Evolutionary conservation across 2,329 filamentous ascomycete species (phyloP), one percentile per base, ranked within the genome.

Genomic region (Neofusicoccum sp.): DNA sequence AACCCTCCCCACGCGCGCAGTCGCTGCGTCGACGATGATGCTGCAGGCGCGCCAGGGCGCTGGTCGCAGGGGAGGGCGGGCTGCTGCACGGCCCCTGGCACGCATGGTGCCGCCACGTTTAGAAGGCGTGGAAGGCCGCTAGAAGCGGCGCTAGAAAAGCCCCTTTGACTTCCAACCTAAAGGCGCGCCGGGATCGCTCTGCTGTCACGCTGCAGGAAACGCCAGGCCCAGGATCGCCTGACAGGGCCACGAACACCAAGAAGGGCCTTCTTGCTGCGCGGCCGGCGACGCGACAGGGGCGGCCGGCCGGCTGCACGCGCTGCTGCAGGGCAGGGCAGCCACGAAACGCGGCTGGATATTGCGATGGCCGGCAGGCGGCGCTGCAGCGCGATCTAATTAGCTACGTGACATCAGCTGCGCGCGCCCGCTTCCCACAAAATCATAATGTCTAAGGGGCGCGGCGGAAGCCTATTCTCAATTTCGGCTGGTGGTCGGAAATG

Each of bases 91-190:
- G 51, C 51, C 51, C 51, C 31, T 33, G 30, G 51, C 51, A 56
- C 51, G 38, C 51, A 56, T 56, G 40, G 41, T 58, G 54, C 54
- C 54, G 54, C 54, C 64, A 64, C 63, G 60, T 65, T 64, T 56
- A 31, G 51, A 56, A 56, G 51, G 51, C 51, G 51, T 67, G 60
- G 65, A 66, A 67, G 61, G 51, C 60, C 63, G 54, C 65, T 66
- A 64, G 65, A 67, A 62, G 38, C 51, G 26, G 6, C 51, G 58
- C 45, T 64, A 64, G 66, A 63, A 54, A 63, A 47, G 41, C 54
- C 54, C 43, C 33, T 47, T 58, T 31, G 54, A 24, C 33, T 56
- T 26, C 38, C 34, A 33, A 30, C n/a, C 51, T 26, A 28, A 36
- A 41, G 41, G 62, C 36, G 45, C 58, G 61, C 60, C 49, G 59